phyloP scores from a whole-genome alignment of 176 grass and related monocot genomes.

The Oryza brachyantha region DNA sequence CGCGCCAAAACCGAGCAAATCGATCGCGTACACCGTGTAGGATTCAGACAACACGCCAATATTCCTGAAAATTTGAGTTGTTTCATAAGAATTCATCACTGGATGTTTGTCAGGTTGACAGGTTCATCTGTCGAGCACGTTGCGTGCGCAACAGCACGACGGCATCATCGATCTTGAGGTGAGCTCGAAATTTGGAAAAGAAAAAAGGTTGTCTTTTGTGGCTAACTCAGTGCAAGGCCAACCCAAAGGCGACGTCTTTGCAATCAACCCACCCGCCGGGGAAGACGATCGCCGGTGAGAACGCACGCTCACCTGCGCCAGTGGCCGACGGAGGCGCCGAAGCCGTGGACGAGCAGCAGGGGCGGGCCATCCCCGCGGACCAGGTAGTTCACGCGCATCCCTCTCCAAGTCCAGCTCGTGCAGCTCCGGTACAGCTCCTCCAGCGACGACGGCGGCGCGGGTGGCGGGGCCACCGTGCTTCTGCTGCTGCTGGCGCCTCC shows the following conservation, averaged over 20 bases:
- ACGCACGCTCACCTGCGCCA: slow-evolving; percentile 70
- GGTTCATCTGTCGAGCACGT: slow-evolving; percentile 24
- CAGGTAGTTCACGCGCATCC: slow-evolving; percentile 79
- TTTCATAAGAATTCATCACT: neutral
- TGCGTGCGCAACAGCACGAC: neutral
- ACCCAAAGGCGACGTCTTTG: neutral
- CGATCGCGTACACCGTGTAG: slow-evolving; percentile 79
- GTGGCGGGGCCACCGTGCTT: neutral
- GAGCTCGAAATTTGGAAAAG: neutral
- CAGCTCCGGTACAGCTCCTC: slow-evolving; percentile 63
- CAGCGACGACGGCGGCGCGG: slow-evolving; percentile 6
- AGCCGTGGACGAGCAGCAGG: slow-evolving; percentile 88
- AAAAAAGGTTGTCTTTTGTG: too few species aligned
- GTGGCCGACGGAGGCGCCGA: slow-evolving; percentile 85
- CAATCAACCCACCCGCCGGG: neutral
- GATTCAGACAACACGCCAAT: slow-evolving; percentile 72
- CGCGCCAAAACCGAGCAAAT: slow-evolving; percentile 86
- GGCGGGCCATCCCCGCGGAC: slow-evolving; percentile 65
- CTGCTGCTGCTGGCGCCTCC: neutral
- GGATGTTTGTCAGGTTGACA: neutral
- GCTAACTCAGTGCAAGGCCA: too few species aligned
- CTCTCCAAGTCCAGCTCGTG: slow-evolving; percentile 70
- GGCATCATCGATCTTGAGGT: neutral
- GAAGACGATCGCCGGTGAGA: neutral
- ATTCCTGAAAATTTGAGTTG: slow-evolving; percentile 26